These are phyloP conservation scores for Monascus ruber DNA, from an alignment of 2,329 filamentous ascomycete species.

Conservation along the genomic window DNA sequence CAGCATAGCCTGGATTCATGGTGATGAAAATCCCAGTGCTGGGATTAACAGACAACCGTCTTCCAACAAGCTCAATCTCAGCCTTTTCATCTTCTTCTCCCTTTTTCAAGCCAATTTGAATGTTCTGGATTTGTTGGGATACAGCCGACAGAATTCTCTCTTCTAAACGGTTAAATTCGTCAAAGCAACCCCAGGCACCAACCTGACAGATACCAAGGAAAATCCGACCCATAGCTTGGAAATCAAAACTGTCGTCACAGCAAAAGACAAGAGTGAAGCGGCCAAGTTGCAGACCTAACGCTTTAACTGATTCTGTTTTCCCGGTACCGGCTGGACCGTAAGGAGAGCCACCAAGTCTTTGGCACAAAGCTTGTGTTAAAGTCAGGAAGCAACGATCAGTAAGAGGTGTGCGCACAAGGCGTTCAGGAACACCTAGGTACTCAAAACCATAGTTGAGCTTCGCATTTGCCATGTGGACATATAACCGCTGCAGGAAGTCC, in stretches of 20 bases:
- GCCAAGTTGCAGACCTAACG: conserved; percentile 87
- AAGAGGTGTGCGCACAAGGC: conserved; percentile 88
- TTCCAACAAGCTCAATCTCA: conserved; percentile 88
- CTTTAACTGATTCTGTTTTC: conserved; percentile 98
- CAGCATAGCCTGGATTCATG: conserved; percentile 99
- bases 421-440: conserved; percentile 90
- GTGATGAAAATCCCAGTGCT: conserved; percentile 99
- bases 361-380: conserved; percentile 87
- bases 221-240: conserved; percentile 98
- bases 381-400: conserved; percentile 98
- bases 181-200: conserved; percentile 98
- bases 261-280: conserved; percentile 98
- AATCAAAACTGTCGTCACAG: conserved; percentile 98
- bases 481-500: conserved; percentile 70
- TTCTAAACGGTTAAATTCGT: conserved; percentile 98
- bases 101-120: conserved; percentile 87
- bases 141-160: conserved; percentile 96
- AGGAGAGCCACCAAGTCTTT: conserved; percentile 88
- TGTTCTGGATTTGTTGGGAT: conserved; percentile 98
- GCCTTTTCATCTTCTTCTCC: conserved; percentile 68
- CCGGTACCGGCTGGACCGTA: conserved; percentile 96
- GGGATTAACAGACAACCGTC: conserved; percentile 75
- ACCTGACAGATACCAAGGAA: conserved; percentile 99
- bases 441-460: conserved; percentile 94
- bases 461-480: conserved; percentile 95